Base-by-base conservation (phyloP, 2,329 filamentous ascomycete species). In the Emericellopsis atlantica region DNA sequence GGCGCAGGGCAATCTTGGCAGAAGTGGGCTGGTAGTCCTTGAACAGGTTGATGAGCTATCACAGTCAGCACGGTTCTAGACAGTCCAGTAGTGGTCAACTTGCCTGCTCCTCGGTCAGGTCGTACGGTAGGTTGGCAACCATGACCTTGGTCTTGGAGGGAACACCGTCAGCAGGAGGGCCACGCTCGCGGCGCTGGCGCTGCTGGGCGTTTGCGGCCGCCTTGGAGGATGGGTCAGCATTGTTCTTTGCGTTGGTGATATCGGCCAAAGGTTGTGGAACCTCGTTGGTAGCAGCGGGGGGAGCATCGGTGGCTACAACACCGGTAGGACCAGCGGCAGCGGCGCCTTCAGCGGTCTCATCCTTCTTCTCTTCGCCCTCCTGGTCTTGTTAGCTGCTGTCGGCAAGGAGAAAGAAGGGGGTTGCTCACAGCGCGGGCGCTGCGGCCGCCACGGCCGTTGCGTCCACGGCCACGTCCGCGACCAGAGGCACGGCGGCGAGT, bases 61-160 rank as follows among this genome's bases (percentile, higher is more conserved):
- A 48, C 31, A 8, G 16, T 32, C 18, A 39, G 24, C 43, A 52
- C 42, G 54, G 42, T 15, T 40, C 16, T 34, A 24, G 4, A 33
- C 37, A 32, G 31, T 36, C 36, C 23, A 9, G 16, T 43, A 36
- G 10, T 6, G 9, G 4, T 5, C 16, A 14, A 32, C 74, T 51
- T 68, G 94, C 90, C 80, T 90, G 93, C 58, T 96, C 89, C 72
- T 98, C 92, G 55, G 83, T 90, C 64, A 96, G 77, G 70, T 98
- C 90, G 61, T 98, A 98, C 40, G 92, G 92, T 48, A 98, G 79
- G 74, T 98, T 98, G 59, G 92, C 92, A 58, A 98, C 92, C 92
- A 98, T 98, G 69, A 98, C 87, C 84, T 98, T 98, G 67, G 85
- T 96, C 82, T 95, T 95, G 67, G 90, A 96, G 51, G 92, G 83